Evolutionary conservation across 768 basidiomycete genomes (phyloP).

Genomic region (Mycena venus): DNA sequence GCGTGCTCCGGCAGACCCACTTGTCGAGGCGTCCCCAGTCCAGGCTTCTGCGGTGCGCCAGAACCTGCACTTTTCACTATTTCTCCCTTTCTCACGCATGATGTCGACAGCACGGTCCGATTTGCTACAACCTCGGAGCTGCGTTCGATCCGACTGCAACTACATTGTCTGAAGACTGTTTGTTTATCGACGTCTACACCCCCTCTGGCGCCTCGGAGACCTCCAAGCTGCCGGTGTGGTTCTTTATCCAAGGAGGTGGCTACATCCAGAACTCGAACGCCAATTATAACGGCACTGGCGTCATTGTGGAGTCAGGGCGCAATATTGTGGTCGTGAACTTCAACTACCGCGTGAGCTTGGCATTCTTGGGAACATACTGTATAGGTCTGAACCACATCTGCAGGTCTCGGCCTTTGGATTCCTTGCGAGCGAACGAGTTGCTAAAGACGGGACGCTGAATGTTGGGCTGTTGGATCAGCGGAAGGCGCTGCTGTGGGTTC

Average conservation of each 20-base stretch:
- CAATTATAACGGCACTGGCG: constrained; percentile 22
- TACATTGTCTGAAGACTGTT: constrained; percentile 16
- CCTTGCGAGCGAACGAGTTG: constrained; percentile 21
- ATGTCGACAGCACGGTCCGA: constrained; percentile 17
- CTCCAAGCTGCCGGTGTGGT: constrained; percentile 20
- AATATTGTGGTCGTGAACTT: constrained; percentile 23
- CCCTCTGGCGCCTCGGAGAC: constrained; percentile 15
- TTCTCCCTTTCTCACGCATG: background rate
- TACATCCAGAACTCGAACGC: constrained; percentile 19
- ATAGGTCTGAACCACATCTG: background rate
- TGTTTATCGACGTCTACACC: constrained; percentile 22
- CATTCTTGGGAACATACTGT: constrained; percentile 4
- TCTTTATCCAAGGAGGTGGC: constrained; percentile 23
- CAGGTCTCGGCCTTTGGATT: constrained; percentile 19
- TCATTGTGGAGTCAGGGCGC: constrained; percentile 14
- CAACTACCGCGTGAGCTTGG: constrained; percentile 22
- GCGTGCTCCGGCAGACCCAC: constrained; percentile 13
- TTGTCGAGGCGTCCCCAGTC: constrained; percentile 12
- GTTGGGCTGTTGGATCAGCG: constrained; percentile 18
- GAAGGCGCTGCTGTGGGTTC: constrained; percentile 18
- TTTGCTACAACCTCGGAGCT: constrained; percentile 14
- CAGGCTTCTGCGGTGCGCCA: constrained; percentile 14
- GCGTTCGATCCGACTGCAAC: constrained; percentile 16
- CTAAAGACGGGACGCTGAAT: constrained; percentile 16
- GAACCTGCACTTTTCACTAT: background rate